Evolutionary conservation across 1,284 basidiomycete species (phyloP).

Genomic region (Apiotrichum mycotoxinovorans): DNA sequence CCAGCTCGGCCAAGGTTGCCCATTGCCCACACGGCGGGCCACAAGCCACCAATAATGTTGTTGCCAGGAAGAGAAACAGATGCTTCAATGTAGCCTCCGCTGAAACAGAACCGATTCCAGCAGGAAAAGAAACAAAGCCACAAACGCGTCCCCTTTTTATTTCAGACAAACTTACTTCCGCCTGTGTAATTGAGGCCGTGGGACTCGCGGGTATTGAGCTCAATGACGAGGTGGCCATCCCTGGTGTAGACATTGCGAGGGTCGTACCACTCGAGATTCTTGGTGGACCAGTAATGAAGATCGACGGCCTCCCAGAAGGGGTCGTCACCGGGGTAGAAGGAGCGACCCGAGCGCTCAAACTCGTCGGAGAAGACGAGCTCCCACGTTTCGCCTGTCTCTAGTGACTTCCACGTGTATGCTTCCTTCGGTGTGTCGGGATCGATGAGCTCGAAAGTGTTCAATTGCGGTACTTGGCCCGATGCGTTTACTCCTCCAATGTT

Average conservation of each 20-base stretch:
- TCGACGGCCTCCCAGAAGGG: conserved; percentile 54
- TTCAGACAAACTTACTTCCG: conserved; percentile 54
- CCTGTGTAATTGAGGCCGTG: conserved; percentile 76
- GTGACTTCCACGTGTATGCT: conserved; percentile 61
- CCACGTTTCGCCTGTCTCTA: conserved; percentile 61
- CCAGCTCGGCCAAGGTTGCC: conserved; percentile 69
- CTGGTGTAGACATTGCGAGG: conserved; percentile 74
- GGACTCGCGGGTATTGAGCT: conserved; percentile 61
- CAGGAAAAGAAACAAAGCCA: conserved; percentile 25
- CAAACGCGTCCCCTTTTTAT: conserved; percentile 27
- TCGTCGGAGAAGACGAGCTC: conserved; percentile 81
- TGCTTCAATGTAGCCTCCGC: conserved; percentile 52
- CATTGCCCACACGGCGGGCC: conserved; percentile 86
- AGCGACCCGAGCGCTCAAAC: conserved; percentile 66
- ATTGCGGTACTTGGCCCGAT: conserved; percentile 60
- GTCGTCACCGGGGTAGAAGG: conserved; percentile 54
- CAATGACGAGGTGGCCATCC: conserved; percentile 77
- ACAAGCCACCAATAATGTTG: conserved; percentile 54
- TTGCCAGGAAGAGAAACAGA: conserved; percentile 76
- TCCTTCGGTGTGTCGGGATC: conserved; percentile 63
- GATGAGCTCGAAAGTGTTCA: conserved; percentile 60
- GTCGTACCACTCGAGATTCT: conserved; percentile 58
- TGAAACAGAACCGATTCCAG: conserved; percentile 53
- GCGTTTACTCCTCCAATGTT: conserved; percentile 76
- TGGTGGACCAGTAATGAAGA: conserved; percentile 55